phyloP scores from a whole-genome alignment of 176 grass and related monocot species.

The Thalia dealbata region DNA sequence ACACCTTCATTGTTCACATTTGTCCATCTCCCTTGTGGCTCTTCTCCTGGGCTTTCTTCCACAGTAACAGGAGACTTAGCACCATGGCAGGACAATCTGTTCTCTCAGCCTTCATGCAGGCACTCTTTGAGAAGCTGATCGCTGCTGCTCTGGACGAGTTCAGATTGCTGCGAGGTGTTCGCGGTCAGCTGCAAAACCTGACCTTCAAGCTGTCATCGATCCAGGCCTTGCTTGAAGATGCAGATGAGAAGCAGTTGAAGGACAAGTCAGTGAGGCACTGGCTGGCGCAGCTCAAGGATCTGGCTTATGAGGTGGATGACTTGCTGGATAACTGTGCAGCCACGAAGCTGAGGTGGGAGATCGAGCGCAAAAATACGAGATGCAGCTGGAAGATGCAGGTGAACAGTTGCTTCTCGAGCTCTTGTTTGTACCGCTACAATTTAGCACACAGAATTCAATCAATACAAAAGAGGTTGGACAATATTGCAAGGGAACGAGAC shows the following conservation, averaged over 20 bases:
- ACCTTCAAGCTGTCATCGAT: constrained; percentile 35
- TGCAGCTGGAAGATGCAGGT: constrained; percentile 36
- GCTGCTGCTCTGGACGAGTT: constrained; percentile 37
- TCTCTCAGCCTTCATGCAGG: constrained; percentile 62
- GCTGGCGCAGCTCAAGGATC: constrained; percentile 54
- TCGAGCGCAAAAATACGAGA: constrained; percentile 17
- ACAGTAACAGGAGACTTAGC: not conserved
- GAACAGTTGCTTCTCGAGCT: constrained; percentile 24
- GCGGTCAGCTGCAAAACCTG: constrained; percentile 42
- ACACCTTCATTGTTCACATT: too few species aligned
- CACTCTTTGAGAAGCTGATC: constrained; percentile 54
- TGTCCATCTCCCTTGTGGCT: too few species aligned
- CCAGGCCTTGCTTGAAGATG: constrained; percentile 62
- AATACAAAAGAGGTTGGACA: constrained; percentile 39
- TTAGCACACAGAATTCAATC: constrained; percentile 34
- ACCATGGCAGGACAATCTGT: constrained; percentile 37
- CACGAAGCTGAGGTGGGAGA: constrained; percentile 29
- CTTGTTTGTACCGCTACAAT: constrained; percentile 36
- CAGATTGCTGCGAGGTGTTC: constrained; percentile 25
- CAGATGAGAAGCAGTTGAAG: constrained; percentile 46
- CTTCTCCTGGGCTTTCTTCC: not conserved
- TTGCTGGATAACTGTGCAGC: constrained; percentile 46
- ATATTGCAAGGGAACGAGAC: constrained; percentile 43
- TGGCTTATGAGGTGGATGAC: constrained; percentile 35
- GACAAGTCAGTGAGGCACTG: constrained; percentile 39